Evolutionary conservation across 345 rosid species (phyloP).

Genomic region (Pseudoturritis turrita): DNA sequence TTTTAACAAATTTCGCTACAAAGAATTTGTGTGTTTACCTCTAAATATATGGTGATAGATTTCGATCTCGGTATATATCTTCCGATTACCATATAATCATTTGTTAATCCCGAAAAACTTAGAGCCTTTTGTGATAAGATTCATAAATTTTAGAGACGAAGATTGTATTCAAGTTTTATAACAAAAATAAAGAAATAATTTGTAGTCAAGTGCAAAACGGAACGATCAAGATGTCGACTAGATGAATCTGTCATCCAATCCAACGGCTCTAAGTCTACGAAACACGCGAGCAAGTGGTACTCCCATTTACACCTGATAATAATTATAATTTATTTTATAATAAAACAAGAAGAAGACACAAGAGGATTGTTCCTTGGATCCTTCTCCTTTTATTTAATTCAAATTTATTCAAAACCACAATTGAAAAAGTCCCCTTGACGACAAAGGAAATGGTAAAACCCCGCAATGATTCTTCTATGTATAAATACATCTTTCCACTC

Average conservation of each 20-base stretch:
- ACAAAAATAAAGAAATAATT: no score
- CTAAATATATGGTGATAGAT: no score
- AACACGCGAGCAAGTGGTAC: slow-evolving; percentile 21
- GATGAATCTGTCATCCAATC: slow-evolving; percentile 2
- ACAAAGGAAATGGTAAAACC: background rate
- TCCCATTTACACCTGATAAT: background rate
- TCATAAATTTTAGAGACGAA: no score
- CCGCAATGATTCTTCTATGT: background rate
- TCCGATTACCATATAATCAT: background rate
- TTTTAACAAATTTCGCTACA: no score
- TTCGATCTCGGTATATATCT: no score
- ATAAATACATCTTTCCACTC: slow-evolving; percentile 30
- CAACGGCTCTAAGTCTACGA: slow-evolving; percentile 29
- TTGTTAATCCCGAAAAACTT: no score
- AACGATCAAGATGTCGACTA: slow-evolving; percentile 1
- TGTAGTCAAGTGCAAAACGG: background rate
- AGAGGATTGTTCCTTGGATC: slow-evolving; percentile 12
- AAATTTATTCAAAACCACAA: background rate
- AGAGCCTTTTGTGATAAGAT: background rate
- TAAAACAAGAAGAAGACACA: background rate
- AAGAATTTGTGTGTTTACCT: no score
- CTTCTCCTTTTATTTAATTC: background rate
- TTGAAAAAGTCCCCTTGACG: slow-evolving; percentile 25
- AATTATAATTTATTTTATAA: background rate
- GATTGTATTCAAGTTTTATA: no score